Evolutionary conservation across 2,329 filamentous ascomycete genomes (phyloP).

Genomic region (Sarocladium oryzae): DNA sequence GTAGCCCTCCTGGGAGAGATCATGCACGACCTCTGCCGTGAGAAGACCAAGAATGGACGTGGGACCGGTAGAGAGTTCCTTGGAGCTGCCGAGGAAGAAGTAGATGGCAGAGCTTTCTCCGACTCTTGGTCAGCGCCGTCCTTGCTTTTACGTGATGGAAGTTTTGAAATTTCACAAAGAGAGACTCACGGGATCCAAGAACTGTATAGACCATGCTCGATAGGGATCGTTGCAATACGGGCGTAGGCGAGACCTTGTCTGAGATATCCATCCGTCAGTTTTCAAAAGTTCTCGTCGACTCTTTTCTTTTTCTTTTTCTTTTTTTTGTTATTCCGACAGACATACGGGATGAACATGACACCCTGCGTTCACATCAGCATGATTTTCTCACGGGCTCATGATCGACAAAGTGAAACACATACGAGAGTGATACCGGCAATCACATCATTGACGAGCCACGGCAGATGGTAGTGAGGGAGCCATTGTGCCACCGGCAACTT

Average conservation of each 20-base stretch:
- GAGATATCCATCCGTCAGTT: background rate
- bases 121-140: no score
- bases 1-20: slow-evolving; percentile 43
- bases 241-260: slow-evolving; percentile 53
- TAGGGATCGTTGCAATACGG: slow-evolving; percentile 54
- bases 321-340: no score
- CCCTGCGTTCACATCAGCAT: slow-evolving; percentile 22
- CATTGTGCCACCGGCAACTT: slow-evolving; percentile 58
- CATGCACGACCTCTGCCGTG: slow-evolving; percentile 52
- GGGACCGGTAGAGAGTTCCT: slow-evolving; percentile 57
- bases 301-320: background rate
- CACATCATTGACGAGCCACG: slow-evolving; percentile 56
- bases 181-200: slow-evolving; percentile 46
- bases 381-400: no score
- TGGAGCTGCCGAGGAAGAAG: slow-evolving; percentile 55
- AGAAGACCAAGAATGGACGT: slow-evolving; percentile 59
- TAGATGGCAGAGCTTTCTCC: slow-evolving; percentile 41
- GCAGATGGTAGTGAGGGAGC: slow-evolving; percentile 53
- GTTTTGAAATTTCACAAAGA: background rate
- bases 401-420: background rate
- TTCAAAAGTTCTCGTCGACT: background rate
- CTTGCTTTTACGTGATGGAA: no score
- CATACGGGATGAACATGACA: slow-evolving; percentile 48
- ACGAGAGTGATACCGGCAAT: slow-evolving; percentile 53
- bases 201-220: slow-evolving; percentile 54